phyloP scores from a whole-genome alignment of 306 rosid species.

The Lagenaria siceraria region DNA sequence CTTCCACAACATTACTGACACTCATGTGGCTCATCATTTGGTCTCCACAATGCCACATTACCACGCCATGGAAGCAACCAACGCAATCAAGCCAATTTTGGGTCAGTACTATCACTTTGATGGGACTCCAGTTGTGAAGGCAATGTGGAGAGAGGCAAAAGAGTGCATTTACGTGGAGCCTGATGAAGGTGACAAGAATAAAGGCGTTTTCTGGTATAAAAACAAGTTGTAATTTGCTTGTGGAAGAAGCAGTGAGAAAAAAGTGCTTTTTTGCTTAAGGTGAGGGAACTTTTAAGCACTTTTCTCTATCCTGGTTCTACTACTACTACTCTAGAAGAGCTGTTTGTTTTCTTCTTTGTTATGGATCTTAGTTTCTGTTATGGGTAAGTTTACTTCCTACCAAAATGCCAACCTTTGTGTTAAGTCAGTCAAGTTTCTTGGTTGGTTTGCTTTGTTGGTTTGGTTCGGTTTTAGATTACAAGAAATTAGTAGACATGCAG shows the following conservation, averaged over 20 bases:
- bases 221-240: slow-evolving; percentile 29
- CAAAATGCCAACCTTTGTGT: background rate
- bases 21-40: slow-evolving; percentile 91
- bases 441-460: background rate
- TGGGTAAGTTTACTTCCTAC: background rate
- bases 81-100: slow-evolving; percentile 53
- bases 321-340: background rate
- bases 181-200: slow-evolving; percentile 26
- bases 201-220: slow-evolving; percentile 77
- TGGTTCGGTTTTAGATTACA: background rate
- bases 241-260: background rate
- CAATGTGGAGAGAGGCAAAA: slow-evolving; percentile 65
- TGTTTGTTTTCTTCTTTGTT: background rate
- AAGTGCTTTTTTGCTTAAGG: background rate
- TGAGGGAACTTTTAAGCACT: background rate
- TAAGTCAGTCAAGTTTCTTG: slow-evolving; percentile 1
- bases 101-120: slow-evolving; percentile 67
- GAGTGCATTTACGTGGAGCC: slow-evolving; percentile 73
- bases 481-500: background rate
- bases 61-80: slow-evolving; percentile 88
- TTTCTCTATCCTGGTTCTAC: background rate
- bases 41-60: slow-evolving; percentile 90
- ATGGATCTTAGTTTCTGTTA: background rate
- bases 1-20: slow-evolving; percentile 90
- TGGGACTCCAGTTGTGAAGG: slow-evolving; percentile 45